Conservation (phyloP, 1,139 yeast genomes). For the Pichia cactophila region DNA sequence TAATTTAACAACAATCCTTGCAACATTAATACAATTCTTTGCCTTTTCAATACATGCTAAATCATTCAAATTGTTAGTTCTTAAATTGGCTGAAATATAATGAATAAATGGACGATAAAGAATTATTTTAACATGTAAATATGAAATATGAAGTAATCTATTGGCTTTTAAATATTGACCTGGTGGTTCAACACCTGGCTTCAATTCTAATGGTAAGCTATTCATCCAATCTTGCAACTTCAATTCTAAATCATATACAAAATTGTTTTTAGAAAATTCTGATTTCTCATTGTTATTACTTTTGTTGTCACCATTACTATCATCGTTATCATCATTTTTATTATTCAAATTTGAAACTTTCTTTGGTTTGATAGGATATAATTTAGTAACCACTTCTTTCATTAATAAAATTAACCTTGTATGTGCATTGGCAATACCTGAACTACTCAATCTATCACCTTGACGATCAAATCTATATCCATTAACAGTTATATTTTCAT, state of each 20-base stretch:
- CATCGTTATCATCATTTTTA: background rate
- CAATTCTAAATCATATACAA: slow-evolving; percentile 64
- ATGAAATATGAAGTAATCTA: slow-evolving; percentile 67
- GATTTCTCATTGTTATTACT: slow-evolving; percentile 10
- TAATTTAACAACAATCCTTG: slow-evolving; percentile 73
- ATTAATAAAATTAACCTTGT: slow-evolving; percentile 62
- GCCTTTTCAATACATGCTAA: slow-evolving; percentile 64
- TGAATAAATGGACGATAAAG: slow-evolving; percentile 89
- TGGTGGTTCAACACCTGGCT: slow-evolving; percentile 71
- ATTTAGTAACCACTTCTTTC: slow-evolving; percentile 44
- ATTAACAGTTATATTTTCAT: slow-evolving; percentile 71
- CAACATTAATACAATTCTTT: slow-evolving; percentile 76
- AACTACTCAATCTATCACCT: slow-evolving; percentile 50
- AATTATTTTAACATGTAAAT: slow-evolving; percentile 76
- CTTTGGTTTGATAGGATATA: slow-evolving; percentile 47
- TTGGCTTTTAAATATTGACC: slow-evolving; percentile 65
- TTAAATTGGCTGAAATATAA: slow-evolving; percentile 47
- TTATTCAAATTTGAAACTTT: slow-evolving; percentile 14
- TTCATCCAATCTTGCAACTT: slow-evolving; percentile 74
- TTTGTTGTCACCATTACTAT: background rate
- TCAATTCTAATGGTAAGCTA: slow-evolving; percentile 61
- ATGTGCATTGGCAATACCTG: slow-evolving; percentile 82
- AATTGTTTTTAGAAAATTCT: slow-evolving; percentile 40
- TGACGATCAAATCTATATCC: slow-evolving; percentile 38
- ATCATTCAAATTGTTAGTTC: slow-evolving; percentile 25